Evolutionary conservation across 805 yeast species (phyloP).

Genomic region (Barnettozyma botsteinii): DNA sequence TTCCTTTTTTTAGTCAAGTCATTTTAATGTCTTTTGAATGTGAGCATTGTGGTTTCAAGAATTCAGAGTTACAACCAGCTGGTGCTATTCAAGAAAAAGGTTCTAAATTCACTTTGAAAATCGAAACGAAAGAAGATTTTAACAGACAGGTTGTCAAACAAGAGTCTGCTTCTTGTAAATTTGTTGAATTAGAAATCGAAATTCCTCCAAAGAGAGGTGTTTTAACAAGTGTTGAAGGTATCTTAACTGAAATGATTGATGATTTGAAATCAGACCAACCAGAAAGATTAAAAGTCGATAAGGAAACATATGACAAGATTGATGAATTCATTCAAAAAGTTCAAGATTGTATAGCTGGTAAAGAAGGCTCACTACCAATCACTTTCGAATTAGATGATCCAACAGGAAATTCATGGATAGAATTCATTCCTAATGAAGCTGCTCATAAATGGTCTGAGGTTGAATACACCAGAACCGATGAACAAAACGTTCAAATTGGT

Average conservation of each 20-base stretch:
- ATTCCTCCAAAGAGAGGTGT: constrained; percentile 96
- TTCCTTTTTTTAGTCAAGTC: constrained; percentile 88
- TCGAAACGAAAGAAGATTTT: constrained; percentile 68
- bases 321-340: constrained; percentile 62
- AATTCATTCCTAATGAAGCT: constrained; percentile 79
- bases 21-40: constrained; percentile 93
- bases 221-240: constrained; percentile 86
- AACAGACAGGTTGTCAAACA: constrained; percentile 89
- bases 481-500: constrained; percentile 83
- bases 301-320: constrained; percentile 71
- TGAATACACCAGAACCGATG: constrained; percentile 79
- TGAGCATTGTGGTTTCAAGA: constrained; percentile 88
- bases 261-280: constrained; percentile 81
- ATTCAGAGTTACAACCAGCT: constrained; percentile 95
- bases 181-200: constrained; percentile 82
- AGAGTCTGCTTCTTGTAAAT: constrained; percentile 75
- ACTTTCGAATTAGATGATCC: constrained; percentile 86
- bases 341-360: constrained; percentile 54
- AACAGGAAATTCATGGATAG: constrained; percentile 96
- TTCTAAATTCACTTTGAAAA: constrained; percentile 57
- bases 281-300: constrained; percentile 66
- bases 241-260: constrained; percentile 73
- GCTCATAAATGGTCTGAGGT: constrained; percentile 84
- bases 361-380: constrained; percentile 63
- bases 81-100: constrained; percentile 89